Conservation (phyloP, 192 early-diverging fungal species). For the Entophlyctis luteolus region DNA sequence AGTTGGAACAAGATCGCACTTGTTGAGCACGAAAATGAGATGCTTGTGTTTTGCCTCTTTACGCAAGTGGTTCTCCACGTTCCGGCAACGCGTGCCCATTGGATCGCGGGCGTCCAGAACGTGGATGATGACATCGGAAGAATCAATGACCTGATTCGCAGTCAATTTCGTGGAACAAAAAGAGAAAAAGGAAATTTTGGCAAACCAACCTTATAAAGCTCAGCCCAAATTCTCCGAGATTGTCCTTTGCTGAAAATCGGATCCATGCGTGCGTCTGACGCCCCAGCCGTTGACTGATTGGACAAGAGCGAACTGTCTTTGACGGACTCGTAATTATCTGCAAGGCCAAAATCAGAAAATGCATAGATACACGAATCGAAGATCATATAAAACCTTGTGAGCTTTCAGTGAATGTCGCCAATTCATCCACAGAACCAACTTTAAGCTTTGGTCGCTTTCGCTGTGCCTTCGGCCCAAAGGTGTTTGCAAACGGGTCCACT, state of each 20-base stretch:
- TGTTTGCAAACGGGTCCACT: constrained; percentile 84
- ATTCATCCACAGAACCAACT: constrained; percentile 70
- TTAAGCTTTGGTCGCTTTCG: constrained; percentile 89
- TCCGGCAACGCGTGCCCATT: constrained; percentile 87
- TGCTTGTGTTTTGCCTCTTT: constrained; percentile 96
- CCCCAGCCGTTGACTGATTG: constrained; percentile 52
- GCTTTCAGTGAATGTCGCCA: constrained; percentile 65
- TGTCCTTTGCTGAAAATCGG: constrained; percentile 91
- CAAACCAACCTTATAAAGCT: constrained; percentile 80
- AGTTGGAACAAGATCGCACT: constrained; percentile 97
- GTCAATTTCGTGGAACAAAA: neutral
- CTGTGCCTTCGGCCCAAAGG: constrained; percentile 93
- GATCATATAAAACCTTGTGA: constrained; percentile 48
- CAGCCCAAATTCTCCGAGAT: constrained; percentile 97
- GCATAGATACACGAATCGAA: neutral
- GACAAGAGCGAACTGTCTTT: constrained; percentile 73
- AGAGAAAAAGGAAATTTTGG: neutral
- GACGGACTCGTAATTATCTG: constrained; percentile 31
- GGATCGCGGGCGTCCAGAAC: constrained; percentile 99
- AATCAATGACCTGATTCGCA: constrained; percentile 72
- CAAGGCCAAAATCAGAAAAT: neutral
- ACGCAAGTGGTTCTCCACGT: constrained; percentile 86
- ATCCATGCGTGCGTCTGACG: constrained; percentile 70
- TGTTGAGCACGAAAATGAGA: constrained; percentile 92
- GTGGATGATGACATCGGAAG: constrained; percentile 88